Percentiles rank a stretch among this genome's conserved stretches.
phyloP scores from a whole-genome alignment of 306 rosid genomes.

The Prunus mongolica region DNA sequence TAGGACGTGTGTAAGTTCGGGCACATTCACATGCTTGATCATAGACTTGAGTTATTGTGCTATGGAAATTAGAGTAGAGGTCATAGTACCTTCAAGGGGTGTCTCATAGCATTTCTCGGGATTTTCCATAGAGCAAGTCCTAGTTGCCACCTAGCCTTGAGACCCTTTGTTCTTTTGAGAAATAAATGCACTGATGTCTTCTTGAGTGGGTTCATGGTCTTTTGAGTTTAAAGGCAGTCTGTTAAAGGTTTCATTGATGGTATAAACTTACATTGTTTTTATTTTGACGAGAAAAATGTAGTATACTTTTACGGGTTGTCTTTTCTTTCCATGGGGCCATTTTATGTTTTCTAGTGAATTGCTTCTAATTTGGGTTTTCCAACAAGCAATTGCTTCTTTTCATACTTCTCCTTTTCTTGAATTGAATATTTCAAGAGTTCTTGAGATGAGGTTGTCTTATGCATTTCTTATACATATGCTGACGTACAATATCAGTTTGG shows the following conservation, averaged over 20 bases:
- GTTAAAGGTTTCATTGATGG: neutral
- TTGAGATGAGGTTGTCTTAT: constrained; percentile 4
- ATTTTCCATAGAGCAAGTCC: neutral
- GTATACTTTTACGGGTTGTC: neutral
- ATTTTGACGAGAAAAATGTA: neutral
- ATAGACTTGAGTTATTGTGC: neutral
- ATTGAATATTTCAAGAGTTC: neutral
- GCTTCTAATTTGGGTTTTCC: neutral
- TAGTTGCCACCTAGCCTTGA: neutral
- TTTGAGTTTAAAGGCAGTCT: constrained; percentile 1
- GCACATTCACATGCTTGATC: neutral
- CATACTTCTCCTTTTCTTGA: neutral
- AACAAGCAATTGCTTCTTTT: neutral
- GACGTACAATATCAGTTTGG: neutral
- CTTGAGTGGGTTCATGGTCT: neutral
- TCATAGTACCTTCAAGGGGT: neutral
- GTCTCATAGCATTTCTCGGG: neutral
- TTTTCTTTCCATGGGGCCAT: neutral
- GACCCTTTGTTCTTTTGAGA: neutral
- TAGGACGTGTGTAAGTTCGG: neutral
- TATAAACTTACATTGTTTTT: neutral
- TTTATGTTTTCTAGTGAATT: neutral
- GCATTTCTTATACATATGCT: neutral
- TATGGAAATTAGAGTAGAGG: neutral
- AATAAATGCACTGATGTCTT: neutral